These are phyloP conservation scores for Ettlia oleoabundans DNA, from an alignment of 139 green algal genomes.

Conservation along the genomic window DNA sequence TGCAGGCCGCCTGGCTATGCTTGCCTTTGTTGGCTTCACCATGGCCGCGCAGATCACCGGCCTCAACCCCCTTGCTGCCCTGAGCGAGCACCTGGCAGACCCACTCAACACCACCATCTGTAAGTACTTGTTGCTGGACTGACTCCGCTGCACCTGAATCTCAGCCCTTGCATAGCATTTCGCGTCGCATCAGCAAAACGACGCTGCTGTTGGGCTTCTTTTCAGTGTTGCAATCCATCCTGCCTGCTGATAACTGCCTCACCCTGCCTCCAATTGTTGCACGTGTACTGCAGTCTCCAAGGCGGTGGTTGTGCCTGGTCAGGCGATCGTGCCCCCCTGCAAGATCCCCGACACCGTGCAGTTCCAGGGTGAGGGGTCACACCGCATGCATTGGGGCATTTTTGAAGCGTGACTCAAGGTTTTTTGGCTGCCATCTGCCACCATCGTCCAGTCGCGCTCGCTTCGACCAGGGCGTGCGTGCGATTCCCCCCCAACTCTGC, in stretches of 20 bases:
- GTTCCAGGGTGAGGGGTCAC: conserved; percentile 41
- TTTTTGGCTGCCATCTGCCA: background rate
- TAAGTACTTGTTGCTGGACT: too few relatives aligned
- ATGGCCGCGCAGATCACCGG: conserved; percentile 74
- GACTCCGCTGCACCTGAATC: too few relatives aligned
- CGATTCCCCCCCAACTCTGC: background rate
- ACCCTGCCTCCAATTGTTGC: too few relatives aligned
- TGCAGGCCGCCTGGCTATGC: conserved; percentile 69
- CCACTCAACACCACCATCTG: conserved; percentile 50
- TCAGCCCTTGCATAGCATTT: too few relatives aligned
- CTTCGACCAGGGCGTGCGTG: background rate
- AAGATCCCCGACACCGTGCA: conserved; percentile 61
- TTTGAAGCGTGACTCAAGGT: background rate
- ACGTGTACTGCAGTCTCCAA: too few relatives aligned
- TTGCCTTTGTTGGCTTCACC: conserved; percentile 70
- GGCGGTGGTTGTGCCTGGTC: conserved; percentile 61
- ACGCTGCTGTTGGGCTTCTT: too few relatives aligned
- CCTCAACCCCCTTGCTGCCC: conserved; percentile 71
- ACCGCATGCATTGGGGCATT: background rate
- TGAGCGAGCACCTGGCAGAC: conserved; percentile 78
- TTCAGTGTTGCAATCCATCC: too few relatives aligned
- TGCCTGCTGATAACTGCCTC: too few relatives aligned
- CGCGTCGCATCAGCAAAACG: too few relatives aligned
- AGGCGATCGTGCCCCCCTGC: conserved; percentile 64
- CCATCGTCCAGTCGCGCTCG: background rate